phyloP scores from a whole-genome alignment of 2,329 filamentous ascomycete genomes.

The Ramularia endophylla region DNA sequence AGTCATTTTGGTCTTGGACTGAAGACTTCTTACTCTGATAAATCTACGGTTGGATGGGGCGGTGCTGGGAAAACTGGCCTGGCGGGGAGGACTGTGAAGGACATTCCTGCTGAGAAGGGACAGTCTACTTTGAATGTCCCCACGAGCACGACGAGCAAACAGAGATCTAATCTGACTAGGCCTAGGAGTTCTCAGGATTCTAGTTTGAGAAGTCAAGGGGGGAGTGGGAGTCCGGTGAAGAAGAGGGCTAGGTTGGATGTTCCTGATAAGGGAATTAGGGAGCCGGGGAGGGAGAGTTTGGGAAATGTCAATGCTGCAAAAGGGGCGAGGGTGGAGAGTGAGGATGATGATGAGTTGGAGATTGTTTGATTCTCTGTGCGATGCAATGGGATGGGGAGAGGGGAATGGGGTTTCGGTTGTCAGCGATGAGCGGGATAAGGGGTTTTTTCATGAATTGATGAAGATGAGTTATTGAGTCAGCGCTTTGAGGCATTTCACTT shows the following conservation, averaged over 20 bases:
- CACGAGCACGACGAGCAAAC: slow-evolving; percentile 5
- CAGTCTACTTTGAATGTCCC: slow-evolving; percentile 24
- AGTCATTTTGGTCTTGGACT: slow-evolving; percentile 29
- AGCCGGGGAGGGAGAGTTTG: slow-evolving; percentile 44
- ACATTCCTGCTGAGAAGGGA: slow-evolving; percentile 25
- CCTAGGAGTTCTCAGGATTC: slow-evolving; percentile 16
- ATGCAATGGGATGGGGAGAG: neutral
- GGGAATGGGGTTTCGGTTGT: too few relatives aligned
- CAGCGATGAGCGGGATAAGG: too few relatives aligned
- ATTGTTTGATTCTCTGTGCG: slow-evolving; percentile 39
- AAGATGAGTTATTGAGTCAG: too few relatives aligned
- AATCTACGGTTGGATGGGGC: slow-evolving; percentile 45
- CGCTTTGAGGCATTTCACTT: too few relatives aligned
- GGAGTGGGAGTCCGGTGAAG: slow-evolving; percentile 36
- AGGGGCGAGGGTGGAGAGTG: slow-evolving; percentile 32
- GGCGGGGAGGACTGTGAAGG: slow-evolving; percentile 6
- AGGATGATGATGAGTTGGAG: slow-evolving; percentile 44
- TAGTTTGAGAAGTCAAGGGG: slow-evolving; percentile 17
- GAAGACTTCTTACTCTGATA: slow-evolving; percentile 12
- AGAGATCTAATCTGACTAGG: slow-evolving; percentile 4
- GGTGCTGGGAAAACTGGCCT: slow-evolving; percentile 39
- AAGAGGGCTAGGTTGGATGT: slow-evolving; percentile 45
- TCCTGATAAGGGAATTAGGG: slow-evolving; percentile 44
- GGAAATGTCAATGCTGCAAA: too few relatives aligned
- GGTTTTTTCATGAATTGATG: too few relatives aligned